These are phyloP conservation scores for Zelopaecilomyces penicillatus DNA, from an alignment of 2,329 filamentous ascomycete genomes.

Conservation along the genomic window DNA sequence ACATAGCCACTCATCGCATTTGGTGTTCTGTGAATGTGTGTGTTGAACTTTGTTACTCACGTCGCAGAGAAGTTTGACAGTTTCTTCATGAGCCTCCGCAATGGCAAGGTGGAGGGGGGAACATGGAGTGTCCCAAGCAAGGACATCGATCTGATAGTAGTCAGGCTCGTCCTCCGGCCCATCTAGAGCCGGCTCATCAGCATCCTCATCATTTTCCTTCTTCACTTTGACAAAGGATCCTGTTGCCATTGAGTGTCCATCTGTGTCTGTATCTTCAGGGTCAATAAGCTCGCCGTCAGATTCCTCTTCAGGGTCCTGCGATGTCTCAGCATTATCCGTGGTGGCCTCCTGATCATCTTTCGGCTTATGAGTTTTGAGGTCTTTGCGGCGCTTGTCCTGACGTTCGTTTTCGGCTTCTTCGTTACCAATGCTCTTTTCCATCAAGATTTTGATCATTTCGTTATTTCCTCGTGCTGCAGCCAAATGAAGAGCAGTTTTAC, in stretches of 20 bases:
- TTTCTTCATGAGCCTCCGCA: conserved; percentile 58
- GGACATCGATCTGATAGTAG: conserved; percentile 67
- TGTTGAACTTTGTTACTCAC: conserved; percentile 23
- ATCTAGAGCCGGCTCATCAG: conserved; percentile 39
- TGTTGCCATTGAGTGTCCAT: conserved; percentile 48
- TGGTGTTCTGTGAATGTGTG: not conserved
- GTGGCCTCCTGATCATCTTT: conserved; percentile 9
- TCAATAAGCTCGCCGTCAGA: conserved; percentile 41
- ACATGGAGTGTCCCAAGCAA: conserved; percentile 71
- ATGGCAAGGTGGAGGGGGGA: conserved; percentile 76
- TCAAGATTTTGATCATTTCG: conserved; percentile 62
- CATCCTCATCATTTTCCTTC: conserved; percentile 28
- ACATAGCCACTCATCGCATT: not conserved
- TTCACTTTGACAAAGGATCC: conserved; percentile 67
- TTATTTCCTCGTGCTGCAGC: conserved; percentile 61
- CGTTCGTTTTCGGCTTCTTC: conserved; percentile 58
- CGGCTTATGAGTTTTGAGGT: conserved; percentile 17
- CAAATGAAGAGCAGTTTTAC: conserved; percentile 73
- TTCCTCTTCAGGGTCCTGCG: conserved; percentile 25
- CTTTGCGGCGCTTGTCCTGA: conserved; percentile 39
- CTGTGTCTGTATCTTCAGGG: conserved; percentile 40
- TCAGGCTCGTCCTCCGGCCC: conserved; percentile 61
- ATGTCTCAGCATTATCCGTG: conserved; percentile 12
- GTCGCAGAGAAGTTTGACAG: conserved; percentile 60
- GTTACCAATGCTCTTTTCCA: conserved; percentile 67